These are phyloP conservation scores for Thelephora terrestris DNA, from an alignment of 1,284 basidiomycete genomes.

Conservation along the genomic window DNA sequence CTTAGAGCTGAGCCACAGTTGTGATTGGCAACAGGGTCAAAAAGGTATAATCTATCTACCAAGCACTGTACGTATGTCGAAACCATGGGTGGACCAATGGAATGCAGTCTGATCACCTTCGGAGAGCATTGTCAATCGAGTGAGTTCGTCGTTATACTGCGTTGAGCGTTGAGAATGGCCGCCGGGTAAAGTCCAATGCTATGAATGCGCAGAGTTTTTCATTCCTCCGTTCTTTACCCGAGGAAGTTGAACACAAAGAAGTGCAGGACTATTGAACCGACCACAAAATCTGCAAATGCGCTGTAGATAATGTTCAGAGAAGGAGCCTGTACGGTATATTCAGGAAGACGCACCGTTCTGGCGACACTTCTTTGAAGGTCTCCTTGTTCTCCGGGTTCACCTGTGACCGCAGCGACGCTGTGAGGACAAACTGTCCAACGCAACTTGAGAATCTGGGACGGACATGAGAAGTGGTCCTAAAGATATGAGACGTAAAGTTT, in stretches of 20 bases:
- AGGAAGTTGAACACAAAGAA: conserved; percentile 99
- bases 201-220: too few species aligned
- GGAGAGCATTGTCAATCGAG: too few species aligned
- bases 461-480: not conserved
- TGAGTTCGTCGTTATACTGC: too few species aligned
- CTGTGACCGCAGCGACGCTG: conserved; percentile 87
- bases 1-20: too few species aligned
- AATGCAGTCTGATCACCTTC: too few species aligned
- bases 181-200: too few species aligned
- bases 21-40: too few species aligned
- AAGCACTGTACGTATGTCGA: too few species aligned
- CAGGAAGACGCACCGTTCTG: conserved; percentile 65
- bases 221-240: conserved; percentile 34
- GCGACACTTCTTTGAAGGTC: conserved; percentile 87
- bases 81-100: too few species aligned
- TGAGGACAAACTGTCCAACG: conserved; percentile 94
- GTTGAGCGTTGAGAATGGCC: too few species aligned
- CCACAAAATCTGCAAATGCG: conserved; percentile 92
- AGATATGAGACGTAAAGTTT: conserved; percentile 21
- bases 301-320: conserved; percentile 31
- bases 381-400: conserved; percentile 77
- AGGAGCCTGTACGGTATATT: conserved; percentile 8
- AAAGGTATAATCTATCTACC: too few species aligned
- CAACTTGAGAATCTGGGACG: conserved; percentile 75
- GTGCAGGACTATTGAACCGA: conserved; percentile 91